Conservation (phyloP, 2,329 filamentous ascomycete species). For the Nothomitra cinnamomea region DNA sequence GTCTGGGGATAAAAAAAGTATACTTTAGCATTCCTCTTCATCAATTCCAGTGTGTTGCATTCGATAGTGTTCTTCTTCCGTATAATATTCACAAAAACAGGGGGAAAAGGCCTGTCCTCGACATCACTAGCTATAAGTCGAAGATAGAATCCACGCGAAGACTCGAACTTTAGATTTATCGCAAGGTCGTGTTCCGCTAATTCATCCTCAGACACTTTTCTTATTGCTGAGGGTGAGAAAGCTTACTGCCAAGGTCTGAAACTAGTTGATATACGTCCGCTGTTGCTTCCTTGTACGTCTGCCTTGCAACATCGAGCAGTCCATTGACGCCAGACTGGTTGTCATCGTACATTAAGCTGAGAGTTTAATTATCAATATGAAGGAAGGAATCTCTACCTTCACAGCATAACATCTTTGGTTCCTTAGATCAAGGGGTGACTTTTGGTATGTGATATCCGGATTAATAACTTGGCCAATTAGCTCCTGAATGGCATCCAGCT, state of each 20-base stretch:
- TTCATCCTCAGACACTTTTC: slow-evolving; percentile 7
- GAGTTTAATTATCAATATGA: background rate
- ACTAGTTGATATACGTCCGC: slow-evolving; percentile 60
- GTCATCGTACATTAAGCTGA: background rate
- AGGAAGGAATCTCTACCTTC: slow-evolving; percentile 32
- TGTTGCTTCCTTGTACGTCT: slow-evolving; percentile 78
- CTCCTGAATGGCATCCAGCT: slow-evolving; percentile 40
- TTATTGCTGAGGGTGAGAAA: background rate
- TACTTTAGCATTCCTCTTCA: slow-evolving; percentile 51
- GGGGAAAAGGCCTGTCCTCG: slow-evolving; percentile 40
- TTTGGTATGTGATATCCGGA: slow-evolving; percentile 62
- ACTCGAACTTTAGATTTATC: slow-evolving; percentile 59
- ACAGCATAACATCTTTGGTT: slow-evolving; percentile 87
- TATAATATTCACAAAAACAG: slow-evolving; percentile 60
- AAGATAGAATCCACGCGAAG: slow-evolving; percentile 63
- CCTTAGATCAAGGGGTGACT: slow-evolving; percentile 63
- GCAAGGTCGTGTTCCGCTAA: slow-evolving; percentile 39
- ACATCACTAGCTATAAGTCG: slow-evolving; percentile 45
- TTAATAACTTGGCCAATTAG: slow-evolving; percentile 60
- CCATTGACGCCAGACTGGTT: slow-evolving; percentile 59
- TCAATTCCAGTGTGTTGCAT: slow-evolving; percentile 69
- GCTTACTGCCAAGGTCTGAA: slow-evolving; percentile 44
- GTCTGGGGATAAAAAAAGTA: background rate
- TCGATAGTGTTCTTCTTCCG: slow-evolving; percentile 61
- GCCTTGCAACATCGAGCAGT: slow-evolving; percentile 71